These are phyloP conservation scores for Komagataella phaffii DNA, from an alignment of 805 yeast genomes.

Conservation along the genomic window DNA sequence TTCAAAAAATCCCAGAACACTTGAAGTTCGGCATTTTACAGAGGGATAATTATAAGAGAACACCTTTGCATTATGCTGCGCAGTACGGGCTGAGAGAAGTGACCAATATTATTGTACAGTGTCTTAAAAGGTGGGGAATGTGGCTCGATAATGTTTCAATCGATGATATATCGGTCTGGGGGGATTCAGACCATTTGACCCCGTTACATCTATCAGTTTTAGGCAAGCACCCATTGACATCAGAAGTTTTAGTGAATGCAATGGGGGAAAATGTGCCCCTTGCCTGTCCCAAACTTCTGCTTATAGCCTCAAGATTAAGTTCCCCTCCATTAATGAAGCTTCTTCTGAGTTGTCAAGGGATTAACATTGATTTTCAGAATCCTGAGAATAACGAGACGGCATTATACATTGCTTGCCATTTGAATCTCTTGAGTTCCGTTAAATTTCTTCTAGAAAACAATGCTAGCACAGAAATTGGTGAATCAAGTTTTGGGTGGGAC, in stretches of 20 bases:
- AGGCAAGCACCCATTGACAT: slow-evolving; percentile 73
- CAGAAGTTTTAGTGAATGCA: slow-evolving; percentile 39
- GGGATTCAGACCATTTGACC: slow-evolving; percentile 65
- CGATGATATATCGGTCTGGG: slow-evolving; percentile 50
- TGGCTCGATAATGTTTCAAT: slow-evolving; percentile 35
- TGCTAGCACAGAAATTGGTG: slow-evolving; percentile 69
- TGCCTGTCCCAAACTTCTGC: slow-evolving; percentile 42
- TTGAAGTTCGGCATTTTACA: slow-evolving; percentile 44
- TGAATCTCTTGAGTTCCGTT: slow-evolving; percentile 40
- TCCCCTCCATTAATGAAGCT: slow-evolving; percentile 40
- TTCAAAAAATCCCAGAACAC: slow-evolving; percentile 40
- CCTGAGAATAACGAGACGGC: slow-evolving; percentile 62
- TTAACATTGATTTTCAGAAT: slow-evolving; percentile 53
- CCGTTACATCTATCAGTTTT: slow-evolving; percentile 77
- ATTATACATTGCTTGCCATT: slow-evolving; percentile 65
- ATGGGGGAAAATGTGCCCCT: slow-evolving; percentile 23
- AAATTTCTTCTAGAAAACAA: slow-evolving; percentile 37
- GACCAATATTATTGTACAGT: slow-evolving; percentile 40
- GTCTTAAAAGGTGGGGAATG: slow-evolving; percentile 45
- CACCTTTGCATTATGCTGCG: slow-evolving; percentile 84
- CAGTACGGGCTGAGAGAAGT: slow-evolving; percentile 70
- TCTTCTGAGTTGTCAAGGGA: slow-evolving; percentile 40
- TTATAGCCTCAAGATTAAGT: slow-evolving; percentile 57
- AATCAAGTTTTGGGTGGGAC: slow-evolving; percentile 88
- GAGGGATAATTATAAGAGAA: slow-evolving; percentile 63